Percentiles rank a stretch among this genome's conserved stretches.
phyloP scores from a whole-genome alignment of 192 early-diverging fungal species.

The Coemansia sp. region DNA sequence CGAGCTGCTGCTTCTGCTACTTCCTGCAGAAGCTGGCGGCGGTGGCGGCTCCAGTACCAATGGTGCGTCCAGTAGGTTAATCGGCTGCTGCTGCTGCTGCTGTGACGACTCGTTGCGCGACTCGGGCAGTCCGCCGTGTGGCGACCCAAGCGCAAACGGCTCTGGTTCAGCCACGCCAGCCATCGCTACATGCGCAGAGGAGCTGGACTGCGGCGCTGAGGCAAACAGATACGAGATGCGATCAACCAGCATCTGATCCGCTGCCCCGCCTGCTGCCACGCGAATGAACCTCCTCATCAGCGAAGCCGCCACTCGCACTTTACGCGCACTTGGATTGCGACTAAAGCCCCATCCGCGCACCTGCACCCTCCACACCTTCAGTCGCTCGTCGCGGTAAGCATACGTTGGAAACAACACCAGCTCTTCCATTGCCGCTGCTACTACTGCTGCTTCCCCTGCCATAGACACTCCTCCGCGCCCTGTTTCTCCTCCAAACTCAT shows the following conservation, averaged over 20 bases:
- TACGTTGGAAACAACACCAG: conserved; percentile 48
- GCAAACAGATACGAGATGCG: conserved; percentile 49
- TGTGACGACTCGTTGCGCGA: not conserved
- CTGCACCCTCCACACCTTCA: conserved; percentile 51
- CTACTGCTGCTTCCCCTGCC: not conserved
- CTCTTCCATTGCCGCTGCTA: conserved; percentile 23
- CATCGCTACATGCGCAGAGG: conserved; percentile 44
- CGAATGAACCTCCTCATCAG: conserved; percentile 45
- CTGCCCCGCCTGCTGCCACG: conserved; percentile 23
- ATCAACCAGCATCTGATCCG: conserved; percentile 38
- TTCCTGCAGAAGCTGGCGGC: not conserved
- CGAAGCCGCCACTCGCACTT: conserved; percentile 32
- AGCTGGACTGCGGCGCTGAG: conserved; percentile 21
- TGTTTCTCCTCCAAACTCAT: not conserved
- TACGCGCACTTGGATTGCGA: conserved; percentile 30
- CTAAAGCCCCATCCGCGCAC: conserved; percentile 49
- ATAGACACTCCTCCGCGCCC: not conserved
- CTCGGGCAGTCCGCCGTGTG: not conserved
- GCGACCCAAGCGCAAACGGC: conserved; percentile 33
- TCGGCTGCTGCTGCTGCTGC: conserved; percentile 5
- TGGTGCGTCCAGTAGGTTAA: conserved; percentile 44
- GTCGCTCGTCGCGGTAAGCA: conserved; percentile 48
- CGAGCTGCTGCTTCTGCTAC: not conserved
- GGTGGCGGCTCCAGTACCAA: conserved; percentile 31
- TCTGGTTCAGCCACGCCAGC: conserved; percentile 42